A percentile compares a stretch with the other conserved stretches of the same genome.
These are phyloP conservation scores for Aspergillus quadricinctus DNA, from an alignment of 2,329 filamentous ascomycete species.

Conservation along the genomic window DNA sequence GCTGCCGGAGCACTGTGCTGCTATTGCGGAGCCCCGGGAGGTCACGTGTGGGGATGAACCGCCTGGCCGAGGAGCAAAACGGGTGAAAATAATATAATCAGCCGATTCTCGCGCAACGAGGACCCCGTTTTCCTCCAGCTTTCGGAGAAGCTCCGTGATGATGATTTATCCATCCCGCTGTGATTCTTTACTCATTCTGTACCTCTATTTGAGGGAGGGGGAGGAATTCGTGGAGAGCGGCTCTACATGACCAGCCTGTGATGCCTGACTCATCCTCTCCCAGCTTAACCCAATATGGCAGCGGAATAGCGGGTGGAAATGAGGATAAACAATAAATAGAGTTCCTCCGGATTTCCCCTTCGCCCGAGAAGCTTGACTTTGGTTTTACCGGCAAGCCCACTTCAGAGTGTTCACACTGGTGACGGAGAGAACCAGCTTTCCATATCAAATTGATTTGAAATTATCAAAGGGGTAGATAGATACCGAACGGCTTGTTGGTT, in stretches of 20 bases:
- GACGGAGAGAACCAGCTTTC: background rate
- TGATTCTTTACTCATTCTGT: background rate
- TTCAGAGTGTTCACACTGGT: background rate
- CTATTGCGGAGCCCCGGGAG: conserved; percentile 22
- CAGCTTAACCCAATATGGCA: background rate
- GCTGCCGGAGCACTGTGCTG: conserved; percentile 16
- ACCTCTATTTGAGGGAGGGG: too few species aligned
- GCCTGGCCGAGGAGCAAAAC: conserved; percentile 15
- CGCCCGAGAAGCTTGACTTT: conserved; percentile 21
- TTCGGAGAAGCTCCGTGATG: background rate
- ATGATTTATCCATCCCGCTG: background rate
- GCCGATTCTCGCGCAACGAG: background rate
- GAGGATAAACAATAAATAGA: conserved; percentile 5
- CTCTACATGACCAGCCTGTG: background rate
- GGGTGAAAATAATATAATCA: conserved; percentile 2
- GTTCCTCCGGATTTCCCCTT: conserved; percentile 25
- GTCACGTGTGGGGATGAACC: conserved; percentile 22
- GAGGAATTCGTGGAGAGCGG: background rate
- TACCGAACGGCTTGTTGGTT: background rate
- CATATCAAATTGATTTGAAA: background rate
- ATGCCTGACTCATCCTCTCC: background rate
- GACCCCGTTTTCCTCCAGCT: background rate
- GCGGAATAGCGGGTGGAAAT: conserved; percentile 14
- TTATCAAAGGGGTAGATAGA: too few species aligned
- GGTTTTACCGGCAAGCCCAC: background rate